Evolutionary conservation across 192 early-diverging fungal genomes (phyloP).

Genomic region (Glomus cerebriforme): DNA sequence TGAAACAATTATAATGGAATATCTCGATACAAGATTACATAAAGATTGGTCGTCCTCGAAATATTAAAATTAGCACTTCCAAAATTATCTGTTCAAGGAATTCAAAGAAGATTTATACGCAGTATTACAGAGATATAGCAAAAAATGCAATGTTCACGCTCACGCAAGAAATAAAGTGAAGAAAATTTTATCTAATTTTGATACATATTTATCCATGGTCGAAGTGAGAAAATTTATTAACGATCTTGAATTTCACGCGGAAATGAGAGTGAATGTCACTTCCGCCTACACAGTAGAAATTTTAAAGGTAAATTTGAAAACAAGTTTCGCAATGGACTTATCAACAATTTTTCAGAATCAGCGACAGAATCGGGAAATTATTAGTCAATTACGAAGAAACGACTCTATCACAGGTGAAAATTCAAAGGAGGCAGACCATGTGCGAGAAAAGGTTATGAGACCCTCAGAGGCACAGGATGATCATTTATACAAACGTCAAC

Average conservation of each 20-base stretch:
- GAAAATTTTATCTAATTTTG: not conserved
- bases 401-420: too few species aligned
- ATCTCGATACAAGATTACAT: not conserved
- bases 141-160: not conserved
- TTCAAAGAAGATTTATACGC: not conserved
- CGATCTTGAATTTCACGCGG: not conserved
- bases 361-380: too few species aligned
- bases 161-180: not conserved
- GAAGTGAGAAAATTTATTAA: not conserved
- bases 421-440: too few species aligned
- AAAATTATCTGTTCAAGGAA: not conserved
- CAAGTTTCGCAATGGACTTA: too few species aligned
- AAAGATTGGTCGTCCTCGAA: slow-evolving; percentile 4
- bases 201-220: not conserved
- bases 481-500: too few species aligned
- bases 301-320: slow-evolving; percentile 21
- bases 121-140: not conserved
- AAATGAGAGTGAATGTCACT: not conserved
- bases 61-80: not conserved
- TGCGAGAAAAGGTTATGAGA: too few species aligned
- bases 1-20: not conserved
- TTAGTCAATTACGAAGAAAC: too few species aligned
- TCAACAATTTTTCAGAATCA: too few species aligned
- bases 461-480: too few species aligned
- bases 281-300: not conserved